Evolutionary conservation across 1,139 yeast species (phyloP).

Genomic region (Lodderomyces oxycetoniae): DNA sequence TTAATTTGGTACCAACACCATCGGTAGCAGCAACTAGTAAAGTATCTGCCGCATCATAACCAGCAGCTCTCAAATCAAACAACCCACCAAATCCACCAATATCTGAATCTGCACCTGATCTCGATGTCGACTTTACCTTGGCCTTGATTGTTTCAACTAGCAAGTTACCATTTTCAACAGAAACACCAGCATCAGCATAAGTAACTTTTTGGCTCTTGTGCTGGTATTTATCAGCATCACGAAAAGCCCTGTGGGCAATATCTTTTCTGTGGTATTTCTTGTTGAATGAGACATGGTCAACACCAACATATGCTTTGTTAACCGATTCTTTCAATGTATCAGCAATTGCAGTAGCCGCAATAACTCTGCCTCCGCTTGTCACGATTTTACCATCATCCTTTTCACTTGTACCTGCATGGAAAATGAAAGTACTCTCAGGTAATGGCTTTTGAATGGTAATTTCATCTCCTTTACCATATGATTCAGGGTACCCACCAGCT

Average conservation of each 20-base stretch:
- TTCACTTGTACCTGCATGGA: constrained; percentile 88
- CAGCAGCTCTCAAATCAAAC: constrained; percentile 85
- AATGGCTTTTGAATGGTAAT: constrained; percentile 54
- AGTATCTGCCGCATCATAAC: constrained; percentile 71
- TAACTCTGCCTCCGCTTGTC: constrained; percentile 95
- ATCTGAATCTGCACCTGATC: constrained; percentile 96
- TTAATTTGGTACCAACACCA: constrained; percentile 97
- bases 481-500: constrained; percentile 95
- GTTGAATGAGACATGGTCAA: constrained; percentile 64
- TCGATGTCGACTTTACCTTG: constrained; percentile 87
- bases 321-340: constrained; percentile 74
- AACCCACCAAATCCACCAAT: constrained; percentile 99
- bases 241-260: constrained; percentile 94
- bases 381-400: constrained; percentile 56
- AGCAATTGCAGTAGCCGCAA: constrained; percentile 89
- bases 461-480: constrained; percentile 80
- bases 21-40: constrained; percentile 95
- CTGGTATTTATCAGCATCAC: constrained; percentile 34
- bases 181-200: constrained; percentile 93
- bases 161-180: constrained; percentile 90
- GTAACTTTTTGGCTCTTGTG: constrained; percentile 48
- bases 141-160: constrained; percentile 88
- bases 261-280: constrained; percentile 84
- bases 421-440: constrained; percentile 59
- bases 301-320: constrained; percentile 80